phyloP scores from a whole-genome alignment of 2,329 filamentous ascomycete species.

The Talaromyces sp. region DNA sequence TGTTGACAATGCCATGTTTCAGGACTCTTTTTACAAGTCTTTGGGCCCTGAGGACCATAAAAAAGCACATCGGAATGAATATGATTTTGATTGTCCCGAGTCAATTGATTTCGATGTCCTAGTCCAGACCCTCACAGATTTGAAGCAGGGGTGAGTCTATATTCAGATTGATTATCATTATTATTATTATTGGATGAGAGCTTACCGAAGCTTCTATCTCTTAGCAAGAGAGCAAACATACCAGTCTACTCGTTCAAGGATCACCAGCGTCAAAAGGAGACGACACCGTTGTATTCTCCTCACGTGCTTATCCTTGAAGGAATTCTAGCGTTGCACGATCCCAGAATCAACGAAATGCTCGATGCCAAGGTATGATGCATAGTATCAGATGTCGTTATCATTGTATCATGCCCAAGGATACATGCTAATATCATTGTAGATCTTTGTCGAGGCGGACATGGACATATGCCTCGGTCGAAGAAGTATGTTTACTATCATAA shows the following conservation, averaged over 20 bases:
- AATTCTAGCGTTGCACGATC: constrained; percentile 91
- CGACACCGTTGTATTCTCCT: constrained; percentile 89
- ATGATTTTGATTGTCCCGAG: constrained; percentile 91
- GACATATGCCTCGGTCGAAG: constrained; percentile 88
- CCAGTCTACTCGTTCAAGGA: constrained; percentile 94
- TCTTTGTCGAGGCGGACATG: constrained; percentile 94
- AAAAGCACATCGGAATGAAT: constrained; percentile 83
- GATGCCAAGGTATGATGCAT: constrained; percentile 66
- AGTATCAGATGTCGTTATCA: background rate
- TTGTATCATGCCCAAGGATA: background rate
- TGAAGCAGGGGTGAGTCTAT: constrained; percentile 78
- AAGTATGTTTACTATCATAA: constrained; percentile 55
- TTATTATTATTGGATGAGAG: background rate
- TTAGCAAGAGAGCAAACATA: constrained; percentile 65
- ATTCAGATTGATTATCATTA: background rate
- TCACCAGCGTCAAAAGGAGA: constrained; percentile 74
- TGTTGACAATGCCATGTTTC: constrained; percentile 17
- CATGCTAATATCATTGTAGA: constrained; percentile 47
- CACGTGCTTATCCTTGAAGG: constrained; percentile 94
- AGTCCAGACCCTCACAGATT: constrained; percentile 71
- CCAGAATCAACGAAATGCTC: constrained; percentile 75
- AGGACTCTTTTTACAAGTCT: constrained; percentile 98
- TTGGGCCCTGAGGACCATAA: constrained; percentile 74
- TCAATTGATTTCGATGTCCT: constrained; percentile 93
- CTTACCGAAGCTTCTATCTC: background rate